Percentiles rank a stretch among this genome's conserved stretches.
Evolutionary conservation across 1,284 basidiomycete species (phyloP).

Genomic region (Fistulinella staudtii): DNA sequence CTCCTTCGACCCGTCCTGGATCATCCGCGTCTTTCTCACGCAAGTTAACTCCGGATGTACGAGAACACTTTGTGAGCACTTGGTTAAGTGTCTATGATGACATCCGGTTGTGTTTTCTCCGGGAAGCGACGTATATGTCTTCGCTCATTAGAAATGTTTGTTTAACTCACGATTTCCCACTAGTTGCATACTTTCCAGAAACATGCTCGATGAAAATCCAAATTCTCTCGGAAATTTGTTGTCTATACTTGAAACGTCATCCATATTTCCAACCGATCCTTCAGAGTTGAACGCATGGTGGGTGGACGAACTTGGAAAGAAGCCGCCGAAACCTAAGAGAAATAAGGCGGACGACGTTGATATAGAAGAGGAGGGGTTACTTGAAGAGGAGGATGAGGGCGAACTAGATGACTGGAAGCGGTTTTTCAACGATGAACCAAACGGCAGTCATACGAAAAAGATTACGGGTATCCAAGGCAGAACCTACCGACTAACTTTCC

Average conservation of each 20-base stretch:
- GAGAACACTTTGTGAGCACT: conserved; percentile 59
- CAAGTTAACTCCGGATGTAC: conserved; percentile 54
- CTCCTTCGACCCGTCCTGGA: conserved; percentile 44
- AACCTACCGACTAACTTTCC: conserved; percentile 61
- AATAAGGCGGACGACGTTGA: conserved; percentile 41
- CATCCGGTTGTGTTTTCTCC: conserved; percentile 89
- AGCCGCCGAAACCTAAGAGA: conserved; percentile 52
- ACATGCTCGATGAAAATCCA: conserved; percentile 34
- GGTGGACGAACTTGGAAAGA: conserved; percentile 66
- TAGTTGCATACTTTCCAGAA: conserved; percentile 24
- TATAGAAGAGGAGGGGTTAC: conserved; percentile 38
- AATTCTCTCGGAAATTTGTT: conserved; percentile 63
- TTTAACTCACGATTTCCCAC: conserved; percentile 4
- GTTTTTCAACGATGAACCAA: conserved; percentile 69
- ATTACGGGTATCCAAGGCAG: conserved; percentile 41
- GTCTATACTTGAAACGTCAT: conserved; percentile 71
- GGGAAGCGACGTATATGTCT: conserved; percentile 68
- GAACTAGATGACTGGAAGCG: conserved; percentile 73
- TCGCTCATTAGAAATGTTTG: not conserved
- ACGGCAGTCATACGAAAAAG: conserved; percentile 37
- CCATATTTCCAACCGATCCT: conserved; percentile 75
- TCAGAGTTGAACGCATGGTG: conserved; percentile 85
- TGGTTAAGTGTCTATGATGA: conserved; percentile 86
- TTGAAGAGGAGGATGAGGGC: conserved; percentile 42
- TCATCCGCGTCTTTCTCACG: conserved; percentile 26